These are phyloP conservation scores for Lyophyllum shimeji DNA, from an alignment of 768 basidiomycete species.

Conservation along the genomic window DNA sequence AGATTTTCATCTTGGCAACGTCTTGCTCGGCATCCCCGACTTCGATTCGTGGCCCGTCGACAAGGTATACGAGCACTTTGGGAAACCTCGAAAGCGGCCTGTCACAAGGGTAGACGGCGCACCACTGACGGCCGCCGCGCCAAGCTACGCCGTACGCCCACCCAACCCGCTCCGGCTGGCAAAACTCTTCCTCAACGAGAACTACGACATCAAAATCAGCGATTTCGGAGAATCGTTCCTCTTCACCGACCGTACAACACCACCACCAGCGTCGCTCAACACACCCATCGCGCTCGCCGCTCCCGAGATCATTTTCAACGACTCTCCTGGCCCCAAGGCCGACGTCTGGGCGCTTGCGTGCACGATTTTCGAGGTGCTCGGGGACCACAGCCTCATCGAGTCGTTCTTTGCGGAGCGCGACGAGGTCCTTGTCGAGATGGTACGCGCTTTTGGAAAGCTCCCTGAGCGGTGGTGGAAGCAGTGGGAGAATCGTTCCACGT, in stretches of 20 bases:
- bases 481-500: neutral
- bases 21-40: neutral
- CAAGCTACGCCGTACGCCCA: neutral
- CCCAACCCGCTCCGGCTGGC: slow-evolving; percentile 4
- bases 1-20: slow-evolving; percentile 1
- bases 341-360: slow-evolving; percentile 5
- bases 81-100: neutral
- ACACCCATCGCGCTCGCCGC: slow-evolving; percentile 5
- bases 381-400: neutral
- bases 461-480: slow-evolving; percentile 5
- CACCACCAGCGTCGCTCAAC: neutral
- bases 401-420: slow-evolving; percentile 4
- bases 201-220: slow-evolving; percentile 6
- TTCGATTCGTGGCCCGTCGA: slow-evolving; percentile 8
- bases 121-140: slow-evolving; percentile 1
- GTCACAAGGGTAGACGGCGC: slow-evolving; percentile 2
- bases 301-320: slow-evolving; percentile 6
- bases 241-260: neutral
- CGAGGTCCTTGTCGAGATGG: slow-evolving; percentile 4
- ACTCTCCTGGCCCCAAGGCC: neutral
- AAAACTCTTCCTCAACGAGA: slow-evolving; percentile 1
- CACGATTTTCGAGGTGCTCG: slow-evolving; percentile 5
- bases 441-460: slow-evolving; percentile 3
- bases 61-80: slow-evolving; percentile 5
- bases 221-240: slow-evolving; percentile 12